Conservation (phyloP, 2,329 filamentous ascomycete genomes). For the Pseudogymnoascus sp. region DNA sequence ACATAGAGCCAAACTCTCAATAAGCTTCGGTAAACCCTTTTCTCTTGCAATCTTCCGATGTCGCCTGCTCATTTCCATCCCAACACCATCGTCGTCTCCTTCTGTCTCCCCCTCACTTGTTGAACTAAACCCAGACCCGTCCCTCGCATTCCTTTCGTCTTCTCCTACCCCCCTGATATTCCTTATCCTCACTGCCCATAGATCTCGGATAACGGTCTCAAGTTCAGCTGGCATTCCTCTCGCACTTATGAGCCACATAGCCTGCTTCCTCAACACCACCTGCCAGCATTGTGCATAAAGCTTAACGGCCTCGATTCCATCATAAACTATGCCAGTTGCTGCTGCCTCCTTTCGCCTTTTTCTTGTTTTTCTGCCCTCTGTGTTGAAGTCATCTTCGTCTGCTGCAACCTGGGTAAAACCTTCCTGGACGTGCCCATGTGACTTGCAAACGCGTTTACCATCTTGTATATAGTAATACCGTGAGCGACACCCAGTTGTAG, state of each 20-base stretch:
- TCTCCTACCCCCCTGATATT: slow-evolving; percentile 25
- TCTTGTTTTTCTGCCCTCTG: slow-evolving; percentile 44
- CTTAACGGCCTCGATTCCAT: slow-evolving; percentile 60
- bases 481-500: slow-evolving; percentile 52
- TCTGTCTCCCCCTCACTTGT: slow-evolving; percentile 14
- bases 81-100: slow-evolving; percentile 18
- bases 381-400: slow-evolving; percentile 62
- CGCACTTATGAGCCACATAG: slow-evolving; percentile 50
- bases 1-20: slow-evolving; percentile 69
- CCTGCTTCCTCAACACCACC: slow-evolving; percentile 73
- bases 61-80: slow-evolving; percentile 25
- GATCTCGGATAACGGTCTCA: slow-evolving; percentile 69
- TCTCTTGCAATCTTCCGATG: slow-evolving; percentile 14
- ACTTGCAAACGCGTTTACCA: slow-evolving; percentile 54
- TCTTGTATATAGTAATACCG: slow-evolving; percentile 50
- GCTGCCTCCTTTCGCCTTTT: slow-evolving; percentile 49
- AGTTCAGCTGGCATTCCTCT: slow-evolving; percentile 63
- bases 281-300: slow-evolving; percentile 81
- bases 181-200: slow-evolving; percentile 59
- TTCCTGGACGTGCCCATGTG: slow-evolving; percentile 53
- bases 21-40: slow-evolving; percentile 49
- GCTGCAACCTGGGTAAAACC: slow-evolving; percentile 38
- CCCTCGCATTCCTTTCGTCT: slow-evolving; percentile 22
- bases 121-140: slow-evolving; percentile 25
- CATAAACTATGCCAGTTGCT: slow-evolving; percentile 47